Evolutionary conservation across 2,329 filamentous ascomycete species (phyloP).

Genomic region (Fusarium hainanense): DNA sequence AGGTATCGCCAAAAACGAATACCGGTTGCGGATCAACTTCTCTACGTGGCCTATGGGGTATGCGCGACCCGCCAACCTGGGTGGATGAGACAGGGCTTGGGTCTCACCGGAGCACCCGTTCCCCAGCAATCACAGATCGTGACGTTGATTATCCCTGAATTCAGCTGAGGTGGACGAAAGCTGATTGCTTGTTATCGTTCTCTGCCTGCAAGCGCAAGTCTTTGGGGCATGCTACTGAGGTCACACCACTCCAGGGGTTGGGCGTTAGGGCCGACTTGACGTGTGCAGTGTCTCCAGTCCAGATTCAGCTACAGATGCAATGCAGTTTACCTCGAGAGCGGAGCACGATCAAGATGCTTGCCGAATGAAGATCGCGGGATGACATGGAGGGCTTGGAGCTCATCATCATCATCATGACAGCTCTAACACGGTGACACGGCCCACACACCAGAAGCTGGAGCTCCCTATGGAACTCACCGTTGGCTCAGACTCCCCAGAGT

Average conservation of each 20-base stretch:
- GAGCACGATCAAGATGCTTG: constrained; percentile 11
- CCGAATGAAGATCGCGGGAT: constrained; percentile 37
- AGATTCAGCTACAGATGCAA: neutral
- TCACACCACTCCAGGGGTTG: neutral
- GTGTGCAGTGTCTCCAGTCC: neutral
- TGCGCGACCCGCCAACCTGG: constrained; percentile 16
- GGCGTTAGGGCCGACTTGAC: constrained; percentile 2
- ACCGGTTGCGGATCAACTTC: constrained; percentile 19
- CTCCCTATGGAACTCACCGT: constrained; percentile 1
- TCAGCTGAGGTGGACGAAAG: constrained; percentile 23
- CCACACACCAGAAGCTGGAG: neutral
- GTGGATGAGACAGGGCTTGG: constrained; percentile 19
- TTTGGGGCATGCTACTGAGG: neutral
- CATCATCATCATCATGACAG: constrained; percentile 6
- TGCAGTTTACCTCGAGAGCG: constrained; percentile 6
- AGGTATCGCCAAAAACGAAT: constrained; percentile 7
- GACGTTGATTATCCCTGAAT: constrained; percentile 18
- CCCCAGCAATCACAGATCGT: neutral
- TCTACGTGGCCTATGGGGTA: neutral
- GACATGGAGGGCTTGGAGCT: constrained; percentile 36
- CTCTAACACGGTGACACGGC: neutral
- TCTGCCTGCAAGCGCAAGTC: neutral
- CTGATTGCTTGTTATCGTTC: constrained; percentile 2
- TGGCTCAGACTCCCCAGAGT: neutral
- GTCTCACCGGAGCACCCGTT: constrained; percentile 7